phyloP scores from a whole-genome alignment of 345 rosid species.

The Linum tenue region DNA sequence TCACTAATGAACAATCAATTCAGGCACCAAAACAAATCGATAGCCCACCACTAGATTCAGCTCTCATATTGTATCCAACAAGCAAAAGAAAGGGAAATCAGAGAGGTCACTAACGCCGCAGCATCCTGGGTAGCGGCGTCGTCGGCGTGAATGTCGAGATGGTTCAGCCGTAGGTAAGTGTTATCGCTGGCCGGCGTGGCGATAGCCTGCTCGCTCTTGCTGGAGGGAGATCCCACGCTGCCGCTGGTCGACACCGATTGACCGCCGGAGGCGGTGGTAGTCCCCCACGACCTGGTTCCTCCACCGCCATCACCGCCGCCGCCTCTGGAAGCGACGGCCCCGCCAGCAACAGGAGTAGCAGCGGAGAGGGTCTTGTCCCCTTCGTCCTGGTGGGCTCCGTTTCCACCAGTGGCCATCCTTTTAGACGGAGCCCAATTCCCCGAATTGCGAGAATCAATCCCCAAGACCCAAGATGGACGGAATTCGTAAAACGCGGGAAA shows the following conservation, averaged over 20 bases:
- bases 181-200: slow-evolving; percentile 75
- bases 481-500: neutral
- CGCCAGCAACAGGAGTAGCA: slow-evolving; percentile 22
- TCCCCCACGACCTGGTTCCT: slow-evolving; percentile 78
- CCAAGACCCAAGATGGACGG: neutral
- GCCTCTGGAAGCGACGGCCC: slow-evolving; percentile 4
- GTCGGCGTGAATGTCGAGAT: slow-evolving; percentile 84
- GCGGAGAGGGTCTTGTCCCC: slow-evolving; percentile 33
- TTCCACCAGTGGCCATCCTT: slow-evolving; percentile 18
- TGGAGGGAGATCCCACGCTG: slow-evolving; percentile 89
- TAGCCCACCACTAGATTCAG: slow-evolving; percentile 13
- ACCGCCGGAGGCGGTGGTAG: slow-evolving; percentile 45
- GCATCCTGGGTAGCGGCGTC: slow-evolving; percentile 83
- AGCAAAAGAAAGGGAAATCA: neutral
- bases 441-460: neutral
- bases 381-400: slow-evolving; percentile 35
- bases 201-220: slow-evolving; percentile 54
- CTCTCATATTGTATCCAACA: slow-evolving; percentile 7
- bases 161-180: slow-evolving; percentile 51
- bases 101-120: slow-evolving; percentile 37
- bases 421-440: too few relatives aligned
- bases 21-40: slow-evolving; percentile 6
- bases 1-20: slow-evolving; percentile 10
- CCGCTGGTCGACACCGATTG: slow-evolving; percentile 87
- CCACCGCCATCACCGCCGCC: slow-evolving; percentile 27